Conservation (phyloP, 129 eudicot genomes). For the Glebionis coronaria region DNA sequence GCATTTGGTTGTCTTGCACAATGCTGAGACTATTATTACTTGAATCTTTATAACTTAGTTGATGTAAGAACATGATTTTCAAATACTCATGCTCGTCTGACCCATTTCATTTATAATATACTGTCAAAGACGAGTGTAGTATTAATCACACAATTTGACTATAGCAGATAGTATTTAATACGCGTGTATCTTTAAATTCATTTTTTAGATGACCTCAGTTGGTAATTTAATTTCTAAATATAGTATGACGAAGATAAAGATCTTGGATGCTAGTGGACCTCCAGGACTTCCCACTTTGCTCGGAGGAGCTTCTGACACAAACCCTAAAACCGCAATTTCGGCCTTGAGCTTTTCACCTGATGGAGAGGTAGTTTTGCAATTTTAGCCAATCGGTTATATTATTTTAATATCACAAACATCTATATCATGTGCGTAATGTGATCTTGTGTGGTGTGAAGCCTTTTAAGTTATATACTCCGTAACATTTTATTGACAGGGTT, state of each 20-base stretch:
- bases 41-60: no score
- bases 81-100: no score
- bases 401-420: not conserved
- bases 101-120: no score
- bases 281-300: constrained; percentile 90
- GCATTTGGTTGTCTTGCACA: no score
- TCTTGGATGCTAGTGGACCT: constrained; percentile 99
- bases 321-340: constrained; percentile 68
- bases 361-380: constrained; percentile 75
- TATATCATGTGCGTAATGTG: not conserved
- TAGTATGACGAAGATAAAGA: constrained; percentile 78
- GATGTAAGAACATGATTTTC: no score
- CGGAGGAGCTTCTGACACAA: constrained; percentile 63
- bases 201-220: constrained; percentile 12
- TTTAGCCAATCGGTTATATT: not conserved
- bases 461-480: not conserved
- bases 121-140: no score
- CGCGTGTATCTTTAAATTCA: not conserved
- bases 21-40: no score
- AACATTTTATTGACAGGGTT: constrained; percentile 54
- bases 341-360: constrained; percentile 93
- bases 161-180: not conserved
- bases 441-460: not conserved
- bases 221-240: constrained; percentile 12
- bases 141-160: not conserved